Evolutionary conservation across 371 early-diverging fungal genomes (phyloP).

Genomic region (Furculomyces boomerangus): DNA sequence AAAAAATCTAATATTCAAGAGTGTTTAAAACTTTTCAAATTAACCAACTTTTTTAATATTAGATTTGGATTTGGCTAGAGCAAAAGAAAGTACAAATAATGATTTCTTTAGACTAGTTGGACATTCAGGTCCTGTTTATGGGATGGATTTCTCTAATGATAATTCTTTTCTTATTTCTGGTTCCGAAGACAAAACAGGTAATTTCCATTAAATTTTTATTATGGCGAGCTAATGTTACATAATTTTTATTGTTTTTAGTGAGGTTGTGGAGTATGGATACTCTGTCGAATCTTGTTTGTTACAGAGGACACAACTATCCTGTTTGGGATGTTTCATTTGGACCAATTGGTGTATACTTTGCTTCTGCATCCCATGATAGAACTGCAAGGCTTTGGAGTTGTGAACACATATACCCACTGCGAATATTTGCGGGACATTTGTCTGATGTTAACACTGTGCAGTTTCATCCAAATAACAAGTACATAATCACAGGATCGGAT

Average conservation of each 20-base stretch:
- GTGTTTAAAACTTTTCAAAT: neutral
- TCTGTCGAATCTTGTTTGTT: constrained; percentile 72
- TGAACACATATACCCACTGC: constrained; percentile 85
- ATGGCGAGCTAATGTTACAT: neutral
- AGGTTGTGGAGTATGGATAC: constrained; percentile 94
- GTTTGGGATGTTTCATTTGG: constrained; percentile 92
- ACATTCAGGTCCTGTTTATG: constrained; percentile 94
- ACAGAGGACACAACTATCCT: constrained; percentile 96
- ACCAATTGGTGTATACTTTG: constrained; percentile 90
- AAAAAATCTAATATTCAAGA: neutral
- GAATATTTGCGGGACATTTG: constrained; percentile 95
- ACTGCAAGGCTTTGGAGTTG: constrained; percentile 95
- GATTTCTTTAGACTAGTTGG: constrained; percentile 64
- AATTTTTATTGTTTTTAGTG: constrained; percentile 23
- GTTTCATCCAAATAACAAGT: constrained; percentile 98
- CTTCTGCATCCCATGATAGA: constrained; percentile 89
- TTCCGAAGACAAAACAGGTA: constrained; percentile 82
- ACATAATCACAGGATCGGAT: constrained; percentile 86
- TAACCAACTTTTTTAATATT: neutral
- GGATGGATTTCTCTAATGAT: constrained; percentile 74
- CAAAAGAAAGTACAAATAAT: constrained; percentile 18
- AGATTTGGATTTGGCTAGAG: constrained; percentile 31
- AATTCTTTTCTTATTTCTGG: constrained; percentile 78
- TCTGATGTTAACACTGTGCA: constrained; percentile 93
- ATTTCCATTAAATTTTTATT: neutral